Evolutionary conservation across 1,284 basidiomycete genomes (phyloP).

Genomic region (Laetiporus sulphureus): DNA sequence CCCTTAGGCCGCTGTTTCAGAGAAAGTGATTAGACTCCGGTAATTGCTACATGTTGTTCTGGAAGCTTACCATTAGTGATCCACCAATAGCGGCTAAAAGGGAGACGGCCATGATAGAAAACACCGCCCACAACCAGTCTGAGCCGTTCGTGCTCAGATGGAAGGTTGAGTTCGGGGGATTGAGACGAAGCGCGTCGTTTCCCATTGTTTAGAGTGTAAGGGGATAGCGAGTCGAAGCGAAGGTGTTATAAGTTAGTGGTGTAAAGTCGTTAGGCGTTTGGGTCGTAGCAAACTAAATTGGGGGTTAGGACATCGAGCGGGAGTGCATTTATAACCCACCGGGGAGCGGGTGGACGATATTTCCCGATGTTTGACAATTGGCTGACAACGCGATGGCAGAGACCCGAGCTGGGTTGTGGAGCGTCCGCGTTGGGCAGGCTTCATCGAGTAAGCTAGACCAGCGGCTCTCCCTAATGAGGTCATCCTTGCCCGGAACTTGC

Average conservation of each 20-base stretch:
- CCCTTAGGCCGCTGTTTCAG: slow-evolving; percentile 15
- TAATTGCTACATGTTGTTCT: not conserved
- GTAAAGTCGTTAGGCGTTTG: slow-evolving; percentile 1
- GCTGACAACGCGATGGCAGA: too few species aligned
- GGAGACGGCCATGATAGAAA: slow-evolving; percentile 12
- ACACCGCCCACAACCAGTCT: slow-evolving; percentile 18
- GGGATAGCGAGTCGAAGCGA: not conserved
- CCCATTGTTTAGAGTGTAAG: slow-evolving; percentile 5
- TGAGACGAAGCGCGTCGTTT: slow-evolving; percentile 10
- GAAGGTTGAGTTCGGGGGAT: slow-evolving; percentile 12
- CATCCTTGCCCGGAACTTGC: too few species aligned
- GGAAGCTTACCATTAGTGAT: slow-evolving; percentile 11
- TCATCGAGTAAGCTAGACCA: too few species aligned
- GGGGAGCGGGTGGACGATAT: too few species aligned
- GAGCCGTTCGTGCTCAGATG: slow-evolving; percentile 15
- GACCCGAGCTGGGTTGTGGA: too few species aligned
- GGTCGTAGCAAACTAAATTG: too few species aligned
- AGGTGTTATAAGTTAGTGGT: not conserved
- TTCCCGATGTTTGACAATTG: too few species aligned
- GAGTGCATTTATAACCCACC: too few species aligned
- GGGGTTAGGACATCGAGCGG: too few species aligned
- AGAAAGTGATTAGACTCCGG: not conserved
- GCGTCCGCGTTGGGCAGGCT: too few species aligned
- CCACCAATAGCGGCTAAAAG: slow-evolving; percentile 9
- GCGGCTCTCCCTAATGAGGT: too few species aligned